Base-by-base conservation (phyloP, 139 green algal species). In the Chloropicon primus region DNA sequence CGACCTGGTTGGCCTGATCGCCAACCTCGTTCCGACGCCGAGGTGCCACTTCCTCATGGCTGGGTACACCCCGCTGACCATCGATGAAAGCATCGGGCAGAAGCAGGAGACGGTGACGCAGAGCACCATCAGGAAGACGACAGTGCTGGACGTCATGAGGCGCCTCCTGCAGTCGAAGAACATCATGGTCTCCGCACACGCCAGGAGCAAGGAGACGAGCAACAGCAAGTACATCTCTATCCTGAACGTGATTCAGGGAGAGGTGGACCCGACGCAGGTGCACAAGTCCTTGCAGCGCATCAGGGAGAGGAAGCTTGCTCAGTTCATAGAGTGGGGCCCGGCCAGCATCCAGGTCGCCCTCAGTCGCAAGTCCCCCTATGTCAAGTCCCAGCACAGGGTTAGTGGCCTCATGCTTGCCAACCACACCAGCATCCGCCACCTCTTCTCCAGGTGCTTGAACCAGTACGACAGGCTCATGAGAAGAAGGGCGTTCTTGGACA, bases 311-410 rank as follows among this genome's bases (percentile, higher is more conserved):
- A 72, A 26, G 28, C 25, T 78, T 29, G 94, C 94, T 22, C 95
- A 92, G 80, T 99, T 99, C 87, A 98, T 99, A 74, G 93, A 99
- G 78, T 99, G 95, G 95, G 95, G 89, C 0, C 95, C 95, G 1
- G 95, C 95, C 1, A 92, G 83, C 78, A 97, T 99, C 72, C 87
- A 96, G 90, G 95, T 99, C 41, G 95, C 95, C 1, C 87, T 99
- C 72, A 94, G 89, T 22, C 91, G 93, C 62, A 94, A 96, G 82
- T 95, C 88, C 0, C 95, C 95, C 0, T 98, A 97, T 80, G 87
- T 96, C 22, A 80, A 90, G 75, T 93, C 89, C 1, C 78, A 87
- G 0, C 91, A 98, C 84, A 81, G 94, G 22, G 94, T 99, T 76
- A 90, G 79, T 27, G 95, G 95, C 5, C 90, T 99, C 2, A 98